Base-by-base conservation (phyloP, 1,284 basidiomycete species). In the Malassezia sympodialis region DNA sequence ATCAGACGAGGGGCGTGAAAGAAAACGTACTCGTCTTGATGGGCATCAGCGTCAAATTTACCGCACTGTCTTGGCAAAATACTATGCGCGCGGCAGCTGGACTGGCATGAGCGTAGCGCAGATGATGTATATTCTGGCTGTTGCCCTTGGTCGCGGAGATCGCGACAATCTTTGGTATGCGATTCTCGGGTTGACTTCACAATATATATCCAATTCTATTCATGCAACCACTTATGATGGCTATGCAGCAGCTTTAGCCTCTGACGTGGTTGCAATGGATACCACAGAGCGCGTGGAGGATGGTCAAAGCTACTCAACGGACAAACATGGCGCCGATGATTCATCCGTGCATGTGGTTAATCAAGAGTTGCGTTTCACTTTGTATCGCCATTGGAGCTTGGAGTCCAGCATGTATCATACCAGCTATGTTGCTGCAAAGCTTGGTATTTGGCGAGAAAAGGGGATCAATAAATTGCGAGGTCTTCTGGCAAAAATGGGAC, bases 321-420 rank as follows among this genome's bases (percentile, higher is more conserved):
- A 61, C 31, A 59, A 63, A 14, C 44, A 57, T 23, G 55, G 55
- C 23, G 66, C 71, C 1, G 72, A 73, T 49, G 70, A 72, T 46
- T 50, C 49, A 4, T 44, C 62, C 3, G 67, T 73, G 24, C 67
- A 70, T 14, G 62, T 72, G 32, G 34, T 63, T 19, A 47, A 57
- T 1, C 44, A 62, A 10, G 72, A 73, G 47, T 59, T 73, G 2
- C 60, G 94, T 11, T 98, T 99, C 75, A 90, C 86, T 76, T 80
- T 98, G 45, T 93, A 94, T 75, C 81, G 93, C 49, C 94, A 98
- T 77, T 99, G 94, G 94, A 94, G 85, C 45, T 76, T 99, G 37
- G 96, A 96, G 72, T 90, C 96, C 69, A 84, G 90, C 11, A 98
- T 99, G 93, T 86, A 87, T 70, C 93, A 99, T 74, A 94, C 90